Percentiles rank a stretch among this genome's conserved stretches.
These are phyloP conservation scores for Hymenochaete sp. DNA, from an alignment of 1,284 basidiomycete species.

Conservation along the genomic window DNA sequence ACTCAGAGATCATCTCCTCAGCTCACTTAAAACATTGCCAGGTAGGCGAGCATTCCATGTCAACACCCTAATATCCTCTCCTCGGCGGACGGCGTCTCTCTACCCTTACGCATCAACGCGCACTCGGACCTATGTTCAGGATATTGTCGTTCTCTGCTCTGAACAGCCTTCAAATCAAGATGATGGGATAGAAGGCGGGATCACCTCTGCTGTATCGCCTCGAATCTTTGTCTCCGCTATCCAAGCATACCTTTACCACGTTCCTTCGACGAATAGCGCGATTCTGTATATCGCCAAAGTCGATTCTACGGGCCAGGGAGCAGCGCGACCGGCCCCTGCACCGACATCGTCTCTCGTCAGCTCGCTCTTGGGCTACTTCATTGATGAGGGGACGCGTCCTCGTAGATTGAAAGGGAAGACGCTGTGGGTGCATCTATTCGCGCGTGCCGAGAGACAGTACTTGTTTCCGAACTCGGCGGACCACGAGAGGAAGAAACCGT, in stretches of 20 bases:
- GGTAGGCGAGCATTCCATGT: constrained; percentile 63
- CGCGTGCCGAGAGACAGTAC: constrained; percentile 86
- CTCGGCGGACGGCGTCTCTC: constrained; percentile 58
- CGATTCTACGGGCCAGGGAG: constrained; percentile 81
- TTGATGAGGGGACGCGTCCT: constrained; percentile 58
- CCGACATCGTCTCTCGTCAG: constrained; percentile 64
- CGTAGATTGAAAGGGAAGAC: constrained; percentile 30
- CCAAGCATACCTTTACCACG: constrained; percentile 73
- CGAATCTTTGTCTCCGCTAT: constrained; percentile 70
- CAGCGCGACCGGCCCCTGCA: constrained; percentile 41
- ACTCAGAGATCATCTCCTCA: constrained; percentile 60
- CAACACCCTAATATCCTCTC: constrained; percentile 65
- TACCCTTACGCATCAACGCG: constrained; percentile 63
- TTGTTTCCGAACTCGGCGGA: constrained; percentile 89
- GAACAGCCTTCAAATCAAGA: constrained; percentile 35
- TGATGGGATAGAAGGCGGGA: constrained; percentile 5
- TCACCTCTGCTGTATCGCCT: constrained; percentile 29
- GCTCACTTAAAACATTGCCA: constrained; percentile 46
- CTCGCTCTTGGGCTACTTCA: constrained; percentile 62
- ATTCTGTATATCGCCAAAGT: constrained; percentile 92
- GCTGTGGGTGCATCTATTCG: constrained; percentile 85
- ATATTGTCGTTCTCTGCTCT: constrained; percentile 67
- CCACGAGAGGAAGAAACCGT: constrained; percentile 62
- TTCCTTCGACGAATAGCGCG: constrained; percentile 58
- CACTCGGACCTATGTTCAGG: constrained; percentile 58